Base-by-base conservation (phyloP, 2,329 filamentous ascomycete genomes). In the Arthrobotrys iridis region DNA sequence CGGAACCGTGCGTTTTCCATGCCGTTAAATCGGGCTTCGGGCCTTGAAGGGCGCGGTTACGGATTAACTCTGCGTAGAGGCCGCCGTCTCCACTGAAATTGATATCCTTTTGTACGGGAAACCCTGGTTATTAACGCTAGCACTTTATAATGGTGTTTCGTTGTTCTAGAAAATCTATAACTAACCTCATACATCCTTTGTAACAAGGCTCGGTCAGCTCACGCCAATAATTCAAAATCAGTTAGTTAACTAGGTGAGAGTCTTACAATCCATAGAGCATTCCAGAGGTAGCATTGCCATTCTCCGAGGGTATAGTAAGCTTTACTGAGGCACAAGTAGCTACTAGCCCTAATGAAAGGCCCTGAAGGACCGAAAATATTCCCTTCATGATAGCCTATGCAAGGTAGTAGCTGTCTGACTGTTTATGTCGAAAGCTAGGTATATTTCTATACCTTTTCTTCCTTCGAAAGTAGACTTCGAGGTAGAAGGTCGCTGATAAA, bases 81-180 rank as follows among this genome's bases (percentile, higher is more conserved):
- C 90, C 90, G 20, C 90, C 90, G 79, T 92, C 90, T 1, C 90
- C 89, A 1, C 87, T 89, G 80, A 90, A 87, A 81, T 88, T 88
- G 80, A 89, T 89, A 63, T 88, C 87, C 86, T 88, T 57, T 35
- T 10, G 26, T 26, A 40, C 28, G 28, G 28, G 35, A 40, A n/a
- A 40, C 15, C 13, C n/a, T 10, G 35, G n/a, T n/a, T n/a, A n/a
- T 40, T n/a, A 40, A 6, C 15, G 1, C 11, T 13, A 5, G 35
- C 7, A 40, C 11, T 40, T 2, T 6, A 13, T 48, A 15, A 11
- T 7, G 0, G 11, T 58, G 22, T n/a, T n/a, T 40, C 7, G 35
- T 22, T 24, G 45, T 11, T 48, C 30, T 28, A 24, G 1, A 10
- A 35, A 18, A 55, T 5, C 15, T 13, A 28, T 30, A 26, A 18